These are phyloP conservation scores for Yamagishiella unicocca DNA, from an alignment of 139 green algal species.

Conservation along the genomic window DNA sequence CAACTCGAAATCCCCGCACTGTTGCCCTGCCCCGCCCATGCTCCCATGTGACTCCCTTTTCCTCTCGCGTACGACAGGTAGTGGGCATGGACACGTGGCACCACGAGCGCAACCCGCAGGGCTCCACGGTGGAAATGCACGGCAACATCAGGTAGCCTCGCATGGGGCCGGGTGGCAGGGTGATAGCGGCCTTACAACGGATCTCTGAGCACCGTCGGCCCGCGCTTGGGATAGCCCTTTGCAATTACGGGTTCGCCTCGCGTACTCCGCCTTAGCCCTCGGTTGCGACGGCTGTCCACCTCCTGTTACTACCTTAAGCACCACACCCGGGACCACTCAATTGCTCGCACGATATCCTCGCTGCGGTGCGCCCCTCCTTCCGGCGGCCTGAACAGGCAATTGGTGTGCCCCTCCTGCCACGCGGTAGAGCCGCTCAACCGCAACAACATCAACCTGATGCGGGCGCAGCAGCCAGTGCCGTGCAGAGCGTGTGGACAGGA, in stretches of 20 bases:
- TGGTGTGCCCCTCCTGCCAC: constrained; percentile 74
- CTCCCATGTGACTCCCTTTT: too few relatives aligned
- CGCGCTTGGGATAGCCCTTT: too few relatives aligned
- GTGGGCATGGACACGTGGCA: constrained; percentile 91
- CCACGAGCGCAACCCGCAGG: constrained; percentile 75
- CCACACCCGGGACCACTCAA: too few relatives aligned
- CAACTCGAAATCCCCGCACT: too few relatives aligned
- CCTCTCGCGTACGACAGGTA: constrained; percentile 29
- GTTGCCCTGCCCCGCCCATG: too few relatives aligned
- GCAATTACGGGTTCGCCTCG: too few relatives aligned
- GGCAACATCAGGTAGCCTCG: constrained; percentile 76
- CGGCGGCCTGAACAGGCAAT: constrained; percentile 51
- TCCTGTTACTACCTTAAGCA: too few relatives aligned
- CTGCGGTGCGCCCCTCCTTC: background rate
- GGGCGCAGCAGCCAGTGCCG: constrained; percentile 51
- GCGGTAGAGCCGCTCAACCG: constrained; percentile 62
- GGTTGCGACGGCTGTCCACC: too few relatives aligned
- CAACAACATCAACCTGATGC: constrained; percentile 60
- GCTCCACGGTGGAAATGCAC: constrained; percentile 92
- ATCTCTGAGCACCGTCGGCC: too few relatives aligned
- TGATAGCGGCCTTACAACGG: background rate
- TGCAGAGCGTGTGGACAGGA: constrained; percentile 61
- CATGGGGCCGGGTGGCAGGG: background rate
- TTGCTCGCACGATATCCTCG: too few relatives aligned
- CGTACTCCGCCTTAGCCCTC: too few relatives aligned